phyloP scores from a whole-genome alignment of 2,329 filamentous ascomycete species.

The Ophiostoma ulmi region DNA sequence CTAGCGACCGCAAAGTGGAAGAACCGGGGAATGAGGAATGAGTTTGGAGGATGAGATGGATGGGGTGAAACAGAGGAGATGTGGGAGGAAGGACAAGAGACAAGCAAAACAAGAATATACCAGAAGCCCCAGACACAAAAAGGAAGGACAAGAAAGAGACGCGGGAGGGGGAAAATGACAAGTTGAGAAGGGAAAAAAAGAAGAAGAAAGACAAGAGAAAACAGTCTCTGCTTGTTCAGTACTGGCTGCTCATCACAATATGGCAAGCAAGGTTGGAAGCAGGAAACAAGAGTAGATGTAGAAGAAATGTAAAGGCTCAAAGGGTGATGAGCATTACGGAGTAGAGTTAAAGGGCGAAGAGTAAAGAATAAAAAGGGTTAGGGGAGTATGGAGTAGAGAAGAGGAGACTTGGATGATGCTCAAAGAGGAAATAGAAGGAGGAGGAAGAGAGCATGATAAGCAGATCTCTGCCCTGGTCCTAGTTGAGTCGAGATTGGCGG shows the following conservation, averaged over 20 bases:
- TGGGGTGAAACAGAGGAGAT: not conserved
- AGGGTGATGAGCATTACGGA: not conserved
- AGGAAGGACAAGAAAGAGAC: not conserved
- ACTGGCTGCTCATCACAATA: conserved; percentile 9
- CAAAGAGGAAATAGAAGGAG: not conserved
- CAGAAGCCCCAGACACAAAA: not conserved
- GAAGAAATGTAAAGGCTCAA: not conserved
- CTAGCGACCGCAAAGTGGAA: conserved; percentile 11
- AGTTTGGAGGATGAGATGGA: not conserved
- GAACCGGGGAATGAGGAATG: not conserved
- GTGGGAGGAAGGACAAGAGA: not conserved
- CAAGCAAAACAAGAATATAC: too few species aligned
- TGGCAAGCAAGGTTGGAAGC: conserved; percentile 7
- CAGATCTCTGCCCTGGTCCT: not conserved
- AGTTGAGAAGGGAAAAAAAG: not conserved
- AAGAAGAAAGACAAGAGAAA: not conserved
- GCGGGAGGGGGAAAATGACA: not conserved
- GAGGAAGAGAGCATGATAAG: not conserved
- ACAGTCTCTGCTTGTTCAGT: not conserved
- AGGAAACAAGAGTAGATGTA: conserved; percentile 6
- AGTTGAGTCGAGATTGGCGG: conserved; percentile 9
- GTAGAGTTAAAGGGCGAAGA: not conserved
- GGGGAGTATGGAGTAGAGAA: not conserved
- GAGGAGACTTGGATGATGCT: not conserved
- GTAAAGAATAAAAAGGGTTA: not conserved